Base-by-base conservation (phyloP, 1,139 yeast species). In the Zygosaccharomyces sapae region DNA sequence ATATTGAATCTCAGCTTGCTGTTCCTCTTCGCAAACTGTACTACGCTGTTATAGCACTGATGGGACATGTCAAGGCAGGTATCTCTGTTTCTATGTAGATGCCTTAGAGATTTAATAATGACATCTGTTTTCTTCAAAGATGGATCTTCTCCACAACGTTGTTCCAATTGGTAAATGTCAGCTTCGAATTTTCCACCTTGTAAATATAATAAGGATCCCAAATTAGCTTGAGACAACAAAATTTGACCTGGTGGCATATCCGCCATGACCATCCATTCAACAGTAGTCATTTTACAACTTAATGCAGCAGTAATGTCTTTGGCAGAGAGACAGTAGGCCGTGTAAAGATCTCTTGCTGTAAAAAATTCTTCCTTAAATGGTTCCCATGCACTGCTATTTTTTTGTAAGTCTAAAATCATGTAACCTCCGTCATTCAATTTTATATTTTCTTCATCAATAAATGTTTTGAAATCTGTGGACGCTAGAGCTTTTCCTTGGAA, bases 311-410 rank as follows among this genome's bases (percentile, higher is more conserved):
- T 71, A 45, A 81, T 69, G 60, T 85, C 90, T 7, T 89, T 88
- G 5, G 81, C 73, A 1, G 85, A 74, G 16, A 85, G 66, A 54
- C 86, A 81, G 33, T 81, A 72, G 1, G 89, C 87, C 6, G 83
- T 78, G 52, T 81, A 75, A 50, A 86, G 61, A 56, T 86, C 92
- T 69, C 88, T 73, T 2, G 86, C 84, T 50, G 80, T 80, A 66
- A 86, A 83, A 53, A 82, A 76, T 61, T 86, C 95, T 53, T 83
- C 88, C 30, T 82, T 70, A 58, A 83, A 86, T 2, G 90, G 89
- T 53, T 76, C 79, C 86, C 86, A 80, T 1, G 79, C 78, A 47
- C 73, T 74, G n/a, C 66, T 61, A 46, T 68, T 61, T 39, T 65
- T 64, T 12, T 65, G 57, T 31, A 67, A 30, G 39, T 65, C 63